These are phyloP conservation scores for Xylogone sp. DNA, from an alignment of 2,329 filamentous ascomycete species.

Conservation along the genomic window DNA sequence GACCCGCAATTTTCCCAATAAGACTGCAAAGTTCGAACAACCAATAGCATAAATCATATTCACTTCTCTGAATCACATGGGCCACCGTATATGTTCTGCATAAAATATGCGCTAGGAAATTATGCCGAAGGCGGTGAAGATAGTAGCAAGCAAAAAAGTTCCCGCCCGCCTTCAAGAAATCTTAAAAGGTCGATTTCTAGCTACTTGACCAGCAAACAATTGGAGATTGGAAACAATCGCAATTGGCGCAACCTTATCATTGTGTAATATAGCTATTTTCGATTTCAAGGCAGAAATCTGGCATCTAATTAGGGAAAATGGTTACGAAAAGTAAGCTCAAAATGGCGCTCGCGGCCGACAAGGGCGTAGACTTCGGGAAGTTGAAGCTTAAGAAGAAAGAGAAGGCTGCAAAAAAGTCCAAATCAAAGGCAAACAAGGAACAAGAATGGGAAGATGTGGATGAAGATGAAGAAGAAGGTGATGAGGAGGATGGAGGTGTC, in stretches of 20 bases:
- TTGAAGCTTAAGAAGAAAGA: slow-evolving; percentile 31
- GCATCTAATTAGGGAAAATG: slow-evolving; percentile 16
- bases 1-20: no score
- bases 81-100: not conserved
- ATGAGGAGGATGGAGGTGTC: slow-evolving; percentile 7
- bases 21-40: no score
- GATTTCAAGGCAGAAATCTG: not conserved
- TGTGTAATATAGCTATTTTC: not conserved
- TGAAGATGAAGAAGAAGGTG: slow-evolving; percentile 29
- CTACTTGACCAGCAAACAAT: not conserved
- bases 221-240: not conserved
- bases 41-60: no score
- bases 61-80: not conserved
- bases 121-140: slow-evolving; percentile 1
- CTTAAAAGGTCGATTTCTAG: not conserved
- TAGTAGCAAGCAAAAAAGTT: slow-evolving; percentile 7
- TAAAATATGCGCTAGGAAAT: not conserved
- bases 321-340: slow-evolving; percentile 42
- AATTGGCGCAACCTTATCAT: not conserved
- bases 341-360: slow-evolving; percentile 51
- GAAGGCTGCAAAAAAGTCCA: slow-evolving; percentile 41
- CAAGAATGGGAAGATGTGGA: slow-evolving; percentile 40
- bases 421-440: slow-evolving; percentile 33
- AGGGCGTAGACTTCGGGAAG: slow-evolving; percentile 50
- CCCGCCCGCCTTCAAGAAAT: not conserved